Percentiles rank a stretch among this genome's conserved stretches.
These are phyloP conservation scores for Skeletonema tropicum DNA, from an alignment of 108 stramenopile genomes.

Conservation along the genomic window DNA sequence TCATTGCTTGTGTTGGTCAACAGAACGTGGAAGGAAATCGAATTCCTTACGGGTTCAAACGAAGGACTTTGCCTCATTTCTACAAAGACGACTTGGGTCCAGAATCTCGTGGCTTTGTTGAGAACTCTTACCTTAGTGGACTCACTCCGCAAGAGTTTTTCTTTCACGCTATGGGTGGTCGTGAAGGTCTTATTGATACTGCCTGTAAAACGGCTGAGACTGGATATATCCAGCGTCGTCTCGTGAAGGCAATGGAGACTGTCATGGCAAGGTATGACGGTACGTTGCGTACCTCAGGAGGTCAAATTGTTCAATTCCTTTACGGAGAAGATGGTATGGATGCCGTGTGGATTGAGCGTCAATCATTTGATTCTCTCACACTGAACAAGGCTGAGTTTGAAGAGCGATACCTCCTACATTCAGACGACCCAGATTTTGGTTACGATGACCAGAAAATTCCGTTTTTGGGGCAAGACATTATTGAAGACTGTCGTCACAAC, in stretches of 20 bases:
- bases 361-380: slow-evolving; percentile 89
- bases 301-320: slow-evolving; percentile 97
- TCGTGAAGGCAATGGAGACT: slow-evolving; percentile 99
- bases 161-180: slow-evolving; percentile 99
- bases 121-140: slow-evolving; percentile 98
- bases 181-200: slow-evolving; percentile 99
- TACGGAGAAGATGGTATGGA: slow-evolving; percentile 99
- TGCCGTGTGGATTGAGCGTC: slow-evolving; percentile 98
- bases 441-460: slow-evolving; percentile 76
- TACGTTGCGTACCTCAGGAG: slow-evolving; percentile 91
- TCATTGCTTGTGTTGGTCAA: slow-evolving; percentile 99
- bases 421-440: slow-evolving; percentile 87
- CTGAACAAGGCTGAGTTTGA: slow-evolving; percentile 83
- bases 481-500: slow-evolving; percentile 87
- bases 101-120: slow-evolving; percentile 98
- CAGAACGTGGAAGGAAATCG: slow-evolving; percentile 99
- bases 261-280: slow-evolving; percentile 98
- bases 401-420: slow-evolving; percentile 74
- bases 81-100: slow-evolving; percentile 98
- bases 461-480: slow-evolving; percentile 81
- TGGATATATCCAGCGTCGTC: slow-evolving; percentile 98
- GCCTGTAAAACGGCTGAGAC: slow-evolving; percentile 99
- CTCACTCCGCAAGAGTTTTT: slow-evolving; percentile 99
- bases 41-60: slow-evolving; percentile 98
- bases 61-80: slow-evolving; percentile 98